Conservation (phyloP, 2,329 filamentous ascomycete genomes). For the Fusarium piperis region DNA sequence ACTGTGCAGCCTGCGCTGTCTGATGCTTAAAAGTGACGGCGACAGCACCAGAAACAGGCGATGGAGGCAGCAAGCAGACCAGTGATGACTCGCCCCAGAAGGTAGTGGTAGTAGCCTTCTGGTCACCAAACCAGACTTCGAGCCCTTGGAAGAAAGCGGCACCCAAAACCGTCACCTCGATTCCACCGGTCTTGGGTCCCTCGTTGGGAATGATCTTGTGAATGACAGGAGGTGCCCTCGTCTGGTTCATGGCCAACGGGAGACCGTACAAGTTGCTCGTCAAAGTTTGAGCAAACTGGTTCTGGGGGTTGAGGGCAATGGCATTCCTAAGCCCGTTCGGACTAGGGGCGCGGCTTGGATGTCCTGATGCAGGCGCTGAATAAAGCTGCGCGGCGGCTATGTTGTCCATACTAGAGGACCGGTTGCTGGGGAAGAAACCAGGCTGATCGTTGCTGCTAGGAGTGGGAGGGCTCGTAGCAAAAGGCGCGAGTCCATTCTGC, state of each 20-base stretch:
- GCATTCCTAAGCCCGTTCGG: constrained; percentile 66
- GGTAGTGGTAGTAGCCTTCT: constrained; percentile 74
- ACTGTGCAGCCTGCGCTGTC: constrained; percentile 51
- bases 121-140: constrained; percentile 84
- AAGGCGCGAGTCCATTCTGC: constrained; percentile 49
- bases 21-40: constrained; percentile 74
- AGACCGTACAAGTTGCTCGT: constrained; percentile 61
- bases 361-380: constrained; percentile 76
- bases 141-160: constrained; percentile 80
- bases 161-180: constrained; percentile 86
- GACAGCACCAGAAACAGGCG: constrained; percentile 72
- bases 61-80: constrained; percentile 80
- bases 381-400: constrained; percentile 71
- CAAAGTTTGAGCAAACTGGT: constrained; percentile 59
- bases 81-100: constrained; percentile 85
- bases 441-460: constrained; percentile 72
- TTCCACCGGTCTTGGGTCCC: constrained; percentile 83
- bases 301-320: constrained; percentile 52
- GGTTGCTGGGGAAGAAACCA: constrained; percentile 64
- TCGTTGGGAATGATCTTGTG: constrained; percentile 86
- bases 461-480: constrained; percentile 71
- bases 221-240: constrained; percentile 67
- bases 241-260: constrained; percentile 59
- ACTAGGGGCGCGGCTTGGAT: constrained; percentile 81
- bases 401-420: constrained; percentile 73